Base-by-base conservation (phyloP, 371 early-diverging fungal genomes). In the Chytridiales sp. region DNA sequence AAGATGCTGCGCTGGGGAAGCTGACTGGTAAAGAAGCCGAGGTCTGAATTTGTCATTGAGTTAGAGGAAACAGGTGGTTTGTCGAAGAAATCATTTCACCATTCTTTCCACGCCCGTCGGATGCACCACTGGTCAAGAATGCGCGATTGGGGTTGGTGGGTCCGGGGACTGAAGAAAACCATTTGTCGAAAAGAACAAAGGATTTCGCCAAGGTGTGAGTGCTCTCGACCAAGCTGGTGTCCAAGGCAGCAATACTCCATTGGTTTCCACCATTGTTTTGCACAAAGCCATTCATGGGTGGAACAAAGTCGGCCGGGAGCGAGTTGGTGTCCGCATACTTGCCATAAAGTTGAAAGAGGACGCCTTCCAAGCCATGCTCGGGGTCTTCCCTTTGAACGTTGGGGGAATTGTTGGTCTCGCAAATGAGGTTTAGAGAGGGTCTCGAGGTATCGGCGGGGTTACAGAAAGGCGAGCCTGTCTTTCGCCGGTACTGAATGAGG, bases 91-190 rank as follows among this genome's bases (percentile, higher is more conserved):
- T 21, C n/a, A 15, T 19, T 15, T 30, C 29, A n/a, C 9, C 32
- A 46, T 65, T 65, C n/a, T 21, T 21, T 6, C 39, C 40, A 21
- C 31, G 24, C 27, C 67, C 67, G n/a, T 17, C 19, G 3, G 67
- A 39, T 15, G 62, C 62, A 5, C 47, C 63, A 15, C 44, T 62
- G 36, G 46, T 27, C 19, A 58, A 17, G 34, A 67, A 67, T 46
- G 27, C 30, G 15, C 67, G 50, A 53, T 67, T 67, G 34, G 66
- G 66, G 31, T 49, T 48, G 31, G 66, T 60, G 21, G 65, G 60
- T 19, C 65, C 65, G 26, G 57, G 67, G 39, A 62, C 54, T 9
- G 61, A 68, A 27, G 62, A 19, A 36, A 67, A 67, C 67, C 67
- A 67, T 29, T 59, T 38, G 31, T 67, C 63, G 21, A 67, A 26